Percentiles rank a stretch among this genome's conserved stretches.
Evolutionary conservation across 768 basidiomycete species (phyloP).

Genomic region (Tylopilus felleus): DNA sequence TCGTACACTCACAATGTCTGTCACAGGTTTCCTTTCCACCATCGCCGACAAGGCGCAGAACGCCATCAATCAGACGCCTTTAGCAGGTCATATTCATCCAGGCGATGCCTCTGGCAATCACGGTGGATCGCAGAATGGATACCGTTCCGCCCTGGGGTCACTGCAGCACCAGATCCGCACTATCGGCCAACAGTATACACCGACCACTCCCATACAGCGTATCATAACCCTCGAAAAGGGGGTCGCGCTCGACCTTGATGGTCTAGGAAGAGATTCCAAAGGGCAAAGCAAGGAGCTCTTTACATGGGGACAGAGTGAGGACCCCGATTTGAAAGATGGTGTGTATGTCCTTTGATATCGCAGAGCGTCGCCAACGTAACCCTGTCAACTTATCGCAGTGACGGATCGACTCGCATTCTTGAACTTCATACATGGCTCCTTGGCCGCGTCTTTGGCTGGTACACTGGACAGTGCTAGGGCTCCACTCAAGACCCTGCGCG

Average conservation of each 20-base stretch:
- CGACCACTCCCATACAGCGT: constrained; percentile 66
- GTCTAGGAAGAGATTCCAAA: constrained; percentile 61
- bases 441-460: constrained; percentile 55
- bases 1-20: constrained; percentile 43
- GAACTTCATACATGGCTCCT: constrained; percentile 71
- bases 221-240: constrained; percentile 79
- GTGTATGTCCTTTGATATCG: constrained; percentile 16
- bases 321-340: constrained; percentile 76
- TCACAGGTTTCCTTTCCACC: constrained; percentile 59
- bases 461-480: constrained; percentile 63
- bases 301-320: constrained; percentile 75
- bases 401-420: constrained; percentile 80
- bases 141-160: constrained; percentile 55
- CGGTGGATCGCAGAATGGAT: constrained; percentile 36
- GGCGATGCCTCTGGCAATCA: constrained; percentile 42
- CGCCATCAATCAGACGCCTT: constrained; percentile 59
- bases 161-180: constrained; percentile 71
- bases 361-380: neutral
- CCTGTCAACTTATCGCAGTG: constrained; percentile 42
- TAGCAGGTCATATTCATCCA: constrained; percentile 53
- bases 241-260: constrained; percentile 70
- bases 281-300: constrained; percentile 82
- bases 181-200: constrained; percentile 73
- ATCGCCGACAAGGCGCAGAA: constrained; percentile 76
- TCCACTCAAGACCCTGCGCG: constrained; percentile 68